Base-by-base conservation (phyloP, 768 basidiomycete species). In the Boletus rex-veris region DNA sequence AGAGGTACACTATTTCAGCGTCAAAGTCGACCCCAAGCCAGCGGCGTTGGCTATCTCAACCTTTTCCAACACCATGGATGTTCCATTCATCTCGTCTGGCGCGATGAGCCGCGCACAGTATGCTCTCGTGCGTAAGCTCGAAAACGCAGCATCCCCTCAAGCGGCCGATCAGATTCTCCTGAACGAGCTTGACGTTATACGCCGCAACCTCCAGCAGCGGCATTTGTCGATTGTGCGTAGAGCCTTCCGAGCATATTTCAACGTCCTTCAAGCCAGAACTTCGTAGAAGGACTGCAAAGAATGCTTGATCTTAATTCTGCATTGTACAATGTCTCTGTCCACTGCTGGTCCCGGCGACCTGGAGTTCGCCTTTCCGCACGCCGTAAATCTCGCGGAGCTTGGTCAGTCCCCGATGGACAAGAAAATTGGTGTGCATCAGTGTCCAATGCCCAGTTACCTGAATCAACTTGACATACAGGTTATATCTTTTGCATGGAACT, bases 41-140 rank as follows among this genome's bases (percentile, higher is more conserved):
- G 57, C 26, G n/a, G 12, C 14, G 37, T 53, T 40, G 26, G 35
- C 45, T 12, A 38, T 24, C 14, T 31, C 48, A 45, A 24, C 31
- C 36, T 12, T n/a, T 28, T 24, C 40, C 3, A 36, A 21, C n/a
- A 40, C 8, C 46, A 90, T 90, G 88, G 80, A 90, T n/a, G 80
- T 90, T 3, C 85, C 90, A 8, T 92, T 88, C 69, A 73, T 79
- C 44, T 85, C 85, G 9, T 93, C 91, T 36, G 88, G 90, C 44
- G 90, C 91, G 21, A 73, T 85, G 56, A 88, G 80, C 72, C 79
- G 88, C 57, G 75, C 81, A 4, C 88, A 93, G 58, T 93, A 91
- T 71, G 71, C 80, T 24, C 75, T 94, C 41, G 87, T 93, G 42
- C 80, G 83, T 52, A 85, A 80, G 53, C 77, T 90, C 9, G 91